Conservation (phyloP, 306 rosid species). For the Vigna unguiculata region DNA sequence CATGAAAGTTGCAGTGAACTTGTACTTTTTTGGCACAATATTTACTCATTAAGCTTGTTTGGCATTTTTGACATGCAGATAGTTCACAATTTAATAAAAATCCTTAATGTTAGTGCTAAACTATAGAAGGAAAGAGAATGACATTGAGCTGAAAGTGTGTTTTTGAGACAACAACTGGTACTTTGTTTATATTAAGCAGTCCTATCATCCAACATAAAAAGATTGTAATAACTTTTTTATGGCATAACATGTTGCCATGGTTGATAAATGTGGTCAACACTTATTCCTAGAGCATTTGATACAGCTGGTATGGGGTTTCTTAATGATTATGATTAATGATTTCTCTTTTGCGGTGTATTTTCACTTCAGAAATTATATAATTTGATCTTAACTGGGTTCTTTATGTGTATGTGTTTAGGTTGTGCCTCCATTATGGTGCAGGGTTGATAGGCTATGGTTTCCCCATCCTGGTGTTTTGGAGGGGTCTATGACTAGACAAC, state of each 20-base stretch:
- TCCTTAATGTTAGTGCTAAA: neutral
- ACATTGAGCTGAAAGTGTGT: too few relatives aligned
- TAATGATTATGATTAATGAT: constrained; percentile 8
- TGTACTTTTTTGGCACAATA: constrained; percentile 9
- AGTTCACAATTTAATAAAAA: neutral
- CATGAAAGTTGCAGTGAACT: constrained; percentile 8
- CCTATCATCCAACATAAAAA: constrained; percentile 12
- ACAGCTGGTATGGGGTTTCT: constrained; percentile 21
- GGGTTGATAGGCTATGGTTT: constrained; percentile 97
- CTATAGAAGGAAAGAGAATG: too few relatives aligned
- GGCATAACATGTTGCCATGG: constrained; percentile 20
- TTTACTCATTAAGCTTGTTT: constrained; percentile 10
- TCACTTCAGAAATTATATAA: constrained; percentile 36
- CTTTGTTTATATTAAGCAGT: neutral
- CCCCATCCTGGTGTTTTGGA: constrained; percentile 91
- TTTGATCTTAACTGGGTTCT: constrained; percentile 42
- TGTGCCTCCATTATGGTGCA: constrained; percentile 99
- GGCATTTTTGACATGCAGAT: neutral
- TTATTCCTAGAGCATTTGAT: constrained; percentile 13
- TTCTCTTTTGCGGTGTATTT: constrained; percentile 39
- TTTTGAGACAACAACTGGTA: too few relatives aligned
- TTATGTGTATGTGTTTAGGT: constrained; percentile 63
- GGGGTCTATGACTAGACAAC: constrained; percentile 93
- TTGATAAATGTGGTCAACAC: constrained; percentile 30
- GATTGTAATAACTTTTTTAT: neutral